phyloP scores from a whole-genome alignment of 331 rosid genomes.

The Quercus lobata region DNA sequence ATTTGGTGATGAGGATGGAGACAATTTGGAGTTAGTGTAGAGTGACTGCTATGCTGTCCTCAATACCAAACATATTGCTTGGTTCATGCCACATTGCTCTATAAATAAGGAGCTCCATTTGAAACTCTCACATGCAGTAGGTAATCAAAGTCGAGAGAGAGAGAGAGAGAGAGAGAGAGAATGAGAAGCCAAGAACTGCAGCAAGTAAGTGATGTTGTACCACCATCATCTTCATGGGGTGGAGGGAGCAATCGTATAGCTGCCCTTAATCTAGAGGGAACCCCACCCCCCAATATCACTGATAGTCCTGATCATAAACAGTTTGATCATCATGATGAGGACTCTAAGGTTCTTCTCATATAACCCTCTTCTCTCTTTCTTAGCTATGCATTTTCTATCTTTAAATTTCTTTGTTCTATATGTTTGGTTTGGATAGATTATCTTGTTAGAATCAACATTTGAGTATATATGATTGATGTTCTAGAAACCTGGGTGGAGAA shows the following conservation, averaged over 20 bases:
- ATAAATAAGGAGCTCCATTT: not conserved
- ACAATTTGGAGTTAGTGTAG: not conserved
- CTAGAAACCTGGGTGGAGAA: constrained; percentile 77
- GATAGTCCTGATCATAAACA: not conserved
- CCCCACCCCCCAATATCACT: not conserved
- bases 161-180: constrained; percentile 17
- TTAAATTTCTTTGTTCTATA: not conserved
- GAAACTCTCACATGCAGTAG: not conserved
- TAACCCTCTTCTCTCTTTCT: not conserved
- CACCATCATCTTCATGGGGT: not conserved
- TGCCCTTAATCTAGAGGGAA: no score
- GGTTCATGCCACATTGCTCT: not conserved
- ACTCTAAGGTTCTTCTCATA: constrained; percentile 32
- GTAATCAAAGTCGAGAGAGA: not conserved
- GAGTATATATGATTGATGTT: not conserved
- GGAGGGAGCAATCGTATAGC: not conserved
- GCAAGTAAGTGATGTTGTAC: not conserved
- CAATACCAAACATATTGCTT: not conserved
- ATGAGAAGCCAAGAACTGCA: constrained; percentile 9
- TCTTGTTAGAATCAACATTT: not conserved
- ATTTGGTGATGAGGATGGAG: not conserved
- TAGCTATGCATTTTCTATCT: not conserved
- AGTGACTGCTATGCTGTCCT: not conserved
- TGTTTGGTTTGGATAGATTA: no score
- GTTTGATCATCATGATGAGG: not conserved